Evolutionary conservation across 371 early-diverging fungal species (phyloP).

Genomic region (Batkoa obscura): DNA sequence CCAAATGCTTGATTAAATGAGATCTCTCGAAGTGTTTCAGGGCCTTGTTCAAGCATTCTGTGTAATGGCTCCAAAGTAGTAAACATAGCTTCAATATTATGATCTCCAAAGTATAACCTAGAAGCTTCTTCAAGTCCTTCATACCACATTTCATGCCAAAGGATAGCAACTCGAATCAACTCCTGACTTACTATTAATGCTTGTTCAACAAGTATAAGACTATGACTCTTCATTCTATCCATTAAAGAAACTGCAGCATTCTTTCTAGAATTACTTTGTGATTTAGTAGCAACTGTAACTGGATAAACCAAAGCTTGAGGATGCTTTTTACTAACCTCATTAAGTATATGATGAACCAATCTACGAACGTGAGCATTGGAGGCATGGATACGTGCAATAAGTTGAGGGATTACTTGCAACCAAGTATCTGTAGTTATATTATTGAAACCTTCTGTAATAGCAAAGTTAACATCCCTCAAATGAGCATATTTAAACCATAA

Average conservation of each 20-base stretch:
- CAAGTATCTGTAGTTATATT: conserved; percentile 88
- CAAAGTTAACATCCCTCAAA: conserved; percentile 65
- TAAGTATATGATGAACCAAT: conserved; percentile 74
- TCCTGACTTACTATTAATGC: conserved; percentile 90
- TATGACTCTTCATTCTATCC: conserved; percentile 79
- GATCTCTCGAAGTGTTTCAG: conserved; percentile 85
- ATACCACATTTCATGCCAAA: conserved; percentile 97
- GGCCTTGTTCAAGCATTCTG: conserved; percentile 73
- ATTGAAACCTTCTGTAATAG: conserved; percentile 73
- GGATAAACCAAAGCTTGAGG: conserved; percentile 95
- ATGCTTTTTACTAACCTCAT: conserved; percentile 85
- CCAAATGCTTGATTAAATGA: conserved; percentile 92
- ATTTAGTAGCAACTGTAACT: conserved; percentile 89
- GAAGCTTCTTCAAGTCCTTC: conserved; percentile 90
- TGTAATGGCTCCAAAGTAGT: conserved; percentile 75
- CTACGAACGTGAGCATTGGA: conserved; percentile 61
- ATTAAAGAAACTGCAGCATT: conserved; percentile 73
- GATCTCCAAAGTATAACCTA: conserved; percentile 65
- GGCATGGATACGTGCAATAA: conserved; percentile 91
- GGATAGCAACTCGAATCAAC: conserved; percentile 86
- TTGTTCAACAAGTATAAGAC: conserved; percentile 75
- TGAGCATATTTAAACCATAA: conserved; percentile 94
- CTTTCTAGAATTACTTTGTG: conserved; percentile 56
- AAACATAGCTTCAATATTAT: conserved; percentile 83
- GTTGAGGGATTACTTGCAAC: conserved; percentile 95